Conservation (phyloP, 169 alveolate species). For the Plasmodium relictum region DNA sequence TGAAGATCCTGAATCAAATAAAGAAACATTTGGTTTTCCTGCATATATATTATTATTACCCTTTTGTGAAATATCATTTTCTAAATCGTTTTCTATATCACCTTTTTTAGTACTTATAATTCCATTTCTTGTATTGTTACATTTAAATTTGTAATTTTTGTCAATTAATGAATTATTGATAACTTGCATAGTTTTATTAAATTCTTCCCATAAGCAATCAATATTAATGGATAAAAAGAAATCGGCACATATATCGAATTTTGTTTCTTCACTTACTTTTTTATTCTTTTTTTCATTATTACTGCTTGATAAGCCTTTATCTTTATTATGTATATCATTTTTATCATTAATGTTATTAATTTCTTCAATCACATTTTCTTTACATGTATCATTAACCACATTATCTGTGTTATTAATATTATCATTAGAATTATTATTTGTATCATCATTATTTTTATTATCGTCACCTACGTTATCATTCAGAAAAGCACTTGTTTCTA, state of each 20-base stretch:
- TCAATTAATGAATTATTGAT: slow-evolving; percentile 60
- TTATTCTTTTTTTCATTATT: not conserved
- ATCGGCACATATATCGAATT: slow-evolving; percentile 69
- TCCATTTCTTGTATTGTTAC: slow-evolving; percentile 6
- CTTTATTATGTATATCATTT: not conserved
- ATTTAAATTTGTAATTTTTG: slow-evolving; percentile 47
- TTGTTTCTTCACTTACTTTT: slow-evolving; percentile 48
- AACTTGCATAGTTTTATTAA: slow-evolving; percentile 76
- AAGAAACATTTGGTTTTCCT: slow-evolving; percentile 4
- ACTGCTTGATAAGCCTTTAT: not conserved
- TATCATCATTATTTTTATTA: not conserved
- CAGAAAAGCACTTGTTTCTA: not conserved
- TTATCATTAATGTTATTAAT: not conserved
- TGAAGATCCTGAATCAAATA: slow-evolving; percentile 30
- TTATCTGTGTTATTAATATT: not conserved
- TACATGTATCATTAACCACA: not conserved
- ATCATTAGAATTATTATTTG: not conserved
- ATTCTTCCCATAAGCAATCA: slow-evolving; percentile 66
- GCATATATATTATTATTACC: not conserved
- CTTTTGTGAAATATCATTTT: not conserved
- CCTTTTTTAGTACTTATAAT: not conserved
- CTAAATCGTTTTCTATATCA: not conserved
- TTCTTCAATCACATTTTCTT: slow-evolving; percentile 1
- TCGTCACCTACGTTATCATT: not conserved
- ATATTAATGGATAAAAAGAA: slow-evolving; percentile 63